These are phyloP conservation scores for Ceratocystis colombiana DNA, from an alignment of 2,329 filamentous ascomycete genomes.

Conservation along the genomic window DNA sequence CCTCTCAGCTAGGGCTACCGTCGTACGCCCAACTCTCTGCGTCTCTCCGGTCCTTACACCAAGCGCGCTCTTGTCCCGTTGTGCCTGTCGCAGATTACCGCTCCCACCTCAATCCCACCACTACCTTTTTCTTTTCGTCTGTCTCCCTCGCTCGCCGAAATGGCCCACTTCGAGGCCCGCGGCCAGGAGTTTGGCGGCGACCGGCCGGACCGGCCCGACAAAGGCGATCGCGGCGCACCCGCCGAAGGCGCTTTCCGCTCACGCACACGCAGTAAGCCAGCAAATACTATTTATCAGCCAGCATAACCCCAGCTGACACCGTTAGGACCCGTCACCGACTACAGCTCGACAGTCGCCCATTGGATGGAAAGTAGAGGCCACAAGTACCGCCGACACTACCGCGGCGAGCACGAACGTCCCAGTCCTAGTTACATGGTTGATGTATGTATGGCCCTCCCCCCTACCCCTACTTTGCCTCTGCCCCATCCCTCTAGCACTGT, in stretches of 20 bases:
- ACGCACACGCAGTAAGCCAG: slow-evolving; percentile 43
- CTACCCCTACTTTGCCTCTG: not conserved
- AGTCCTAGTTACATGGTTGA: slow-evolving; percentile 84
- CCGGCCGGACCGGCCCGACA: slow-evolving; percentile 4
- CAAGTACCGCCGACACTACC: slow-evolving; percentile 60
- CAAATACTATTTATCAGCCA: not conserved
- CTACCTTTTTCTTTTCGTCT: no score
- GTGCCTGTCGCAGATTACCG: no score
- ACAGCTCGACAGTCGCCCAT: slow-evolving; percentile 78
- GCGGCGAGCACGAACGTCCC: slow-evolving; percentile 70
- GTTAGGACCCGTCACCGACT: slow-evolving; percentile 80
- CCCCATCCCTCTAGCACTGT: not conserved
- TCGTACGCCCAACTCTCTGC: no score
- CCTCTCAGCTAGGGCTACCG: no score
- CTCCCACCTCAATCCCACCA: not conserved
- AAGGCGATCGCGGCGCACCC: slow-evolving; percentile 17
- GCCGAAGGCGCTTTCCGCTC: slow-evolving; percentile 36
- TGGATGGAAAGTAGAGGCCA: slow-evolving; percentile 72
- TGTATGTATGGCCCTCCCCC: slow-evolving; percentile 41
- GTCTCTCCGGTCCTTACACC: no score
- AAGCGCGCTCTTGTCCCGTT: no score
- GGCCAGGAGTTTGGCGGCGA: slow-evolving; percentile 38
- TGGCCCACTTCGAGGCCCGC: slow-evolving; percentile 45
- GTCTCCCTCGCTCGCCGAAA: slow-evolving; percentile 29
- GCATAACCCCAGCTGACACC: slow-evolving; percentile 14